Percentiles rank a stretch among this genome's conserved stretches.
Conservation (phyloP, 805 yeast species). For the Yamadazyma endophytica region DNA sequence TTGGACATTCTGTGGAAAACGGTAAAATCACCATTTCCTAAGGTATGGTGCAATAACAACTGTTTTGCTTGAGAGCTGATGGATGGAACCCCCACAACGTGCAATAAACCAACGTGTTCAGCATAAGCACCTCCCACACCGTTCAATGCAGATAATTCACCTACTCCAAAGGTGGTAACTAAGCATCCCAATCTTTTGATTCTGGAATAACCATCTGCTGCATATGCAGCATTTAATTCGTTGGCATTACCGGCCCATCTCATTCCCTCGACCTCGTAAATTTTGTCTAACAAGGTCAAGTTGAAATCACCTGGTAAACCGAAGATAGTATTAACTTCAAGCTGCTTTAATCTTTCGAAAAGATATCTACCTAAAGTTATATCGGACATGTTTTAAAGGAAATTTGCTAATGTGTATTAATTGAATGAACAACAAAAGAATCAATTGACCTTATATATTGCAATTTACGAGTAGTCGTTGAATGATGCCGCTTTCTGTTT, state of each 20-base stretch:
- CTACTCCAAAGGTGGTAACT: slow-evolving; percentile 40
- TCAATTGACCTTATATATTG: not conserved
- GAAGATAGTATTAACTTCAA: slow-evolving; percentile 32
- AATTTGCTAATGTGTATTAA: not conserved
- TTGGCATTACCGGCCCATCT: slow-evolving; percentile 44
- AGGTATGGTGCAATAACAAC: slow-evolving; percentile 40
- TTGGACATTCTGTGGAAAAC: slow-evolving; percentile 39
- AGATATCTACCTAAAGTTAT: slow-evolving; percentile 36
- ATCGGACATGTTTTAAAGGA: slow-evolving; percentile 26
- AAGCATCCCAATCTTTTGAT: slow-evolving; percentile 34
- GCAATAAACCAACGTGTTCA: slow-evolving; percentile 37
- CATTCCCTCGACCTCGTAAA: slow-evolving; percentile 36
- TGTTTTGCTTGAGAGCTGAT: slow-evolving; percentile 37
- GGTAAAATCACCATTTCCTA: slow-evolving; percentile 41
- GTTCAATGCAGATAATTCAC: slow-evolving; percentile 36
- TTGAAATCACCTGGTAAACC: slow-evolving; percentile 42
- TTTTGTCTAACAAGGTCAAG: slow-evolving; percentile 33
- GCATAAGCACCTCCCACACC: slow-evolving; percentile 40
- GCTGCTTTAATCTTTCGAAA: slow-evolving; percentile 37
- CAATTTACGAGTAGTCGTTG: not conserved
- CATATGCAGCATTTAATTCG: slow-evolving; percentile 41
- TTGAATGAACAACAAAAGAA: not conserved
- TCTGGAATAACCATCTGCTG: slow-evolving; percentile 41
- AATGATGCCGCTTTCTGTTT: not conserved
- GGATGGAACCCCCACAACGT: slow-evolving; percentile 38